Evolutionary conservation across 2,329 filamentous ascomycete genomes (phyloP).

Genomic region (Catunica adiposa): DNA sequence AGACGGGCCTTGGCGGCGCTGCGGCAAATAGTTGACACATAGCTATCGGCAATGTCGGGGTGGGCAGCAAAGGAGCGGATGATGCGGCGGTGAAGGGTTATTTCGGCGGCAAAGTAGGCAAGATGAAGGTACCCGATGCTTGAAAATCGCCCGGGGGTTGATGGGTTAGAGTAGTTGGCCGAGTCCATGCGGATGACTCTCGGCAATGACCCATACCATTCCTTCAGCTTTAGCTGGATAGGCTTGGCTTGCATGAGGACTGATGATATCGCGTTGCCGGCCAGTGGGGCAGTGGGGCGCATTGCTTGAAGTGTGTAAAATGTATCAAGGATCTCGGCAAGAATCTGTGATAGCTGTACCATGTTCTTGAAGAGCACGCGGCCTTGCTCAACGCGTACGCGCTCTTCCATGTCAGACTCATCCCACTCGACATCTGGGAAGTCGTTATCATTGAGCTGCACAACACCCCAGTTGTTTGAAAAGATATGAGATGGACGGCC

Average conservation of each 20-base stretch:
- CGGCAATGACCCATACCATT: slow-evolving; percentile 64
- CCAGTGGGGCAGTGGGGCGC: slow-evolving; percentile 48
- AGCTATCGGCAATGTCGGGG: slow-evolving; percentile 43
- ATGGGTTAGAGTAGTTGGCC: slow-evolving; percentile 14
- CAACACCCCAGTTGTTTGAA: slow-evolving; percentile 59
- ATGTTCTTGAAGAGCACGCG: slow-evolving; percentile 58
- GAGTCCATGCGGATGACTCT: slow-evolving; percentile 47
- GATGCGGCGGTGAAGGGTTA: slow-evolving; percentile 80
- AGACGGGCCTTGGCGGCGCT: slow-evolving; percentile 85
- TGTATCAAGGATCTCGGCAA: slow-evolving; percentile 65
- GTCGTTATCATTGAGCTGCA: slow-evolving; percentile 45
- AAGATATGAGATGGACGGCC: slow-evolving; percentile 67
- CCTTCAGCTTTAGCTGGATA: slow-evolving; percentile 65
- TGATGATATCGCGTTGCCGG: slow-evolving; percentile 52
- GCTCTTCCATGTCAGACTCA: slow-evolving; percentile 43
- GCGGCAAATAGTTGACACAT: slow-evolving; percentile 81
- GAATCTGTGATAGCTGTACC: slow-evolving; percentile 57
- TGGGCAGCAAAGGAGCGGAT: slow-evolving; percentile 53
- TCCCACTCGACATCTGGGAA: slow-evolving; percentile 58
- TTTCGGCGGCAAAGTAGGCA: slow-evolving; percentile 86
- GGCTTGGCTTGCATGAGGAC: slow-evolving; percentile 64
- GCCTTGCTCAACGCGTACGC: slow-evolving; percentile 49
- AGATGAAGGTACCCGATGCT: slow-evolving; percentile 69
- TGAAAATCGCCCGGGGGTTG: slow-evolving; percentile 29
- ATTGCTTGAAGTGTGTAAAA: slow-evolving; percentile 71